Evolutionary conservation across 2,329 filamentous ascomycete genomes (phyloP), one percentile per base, ranked within the genome.

Genomic region (Hirsutella minnesotensis): DNA sequence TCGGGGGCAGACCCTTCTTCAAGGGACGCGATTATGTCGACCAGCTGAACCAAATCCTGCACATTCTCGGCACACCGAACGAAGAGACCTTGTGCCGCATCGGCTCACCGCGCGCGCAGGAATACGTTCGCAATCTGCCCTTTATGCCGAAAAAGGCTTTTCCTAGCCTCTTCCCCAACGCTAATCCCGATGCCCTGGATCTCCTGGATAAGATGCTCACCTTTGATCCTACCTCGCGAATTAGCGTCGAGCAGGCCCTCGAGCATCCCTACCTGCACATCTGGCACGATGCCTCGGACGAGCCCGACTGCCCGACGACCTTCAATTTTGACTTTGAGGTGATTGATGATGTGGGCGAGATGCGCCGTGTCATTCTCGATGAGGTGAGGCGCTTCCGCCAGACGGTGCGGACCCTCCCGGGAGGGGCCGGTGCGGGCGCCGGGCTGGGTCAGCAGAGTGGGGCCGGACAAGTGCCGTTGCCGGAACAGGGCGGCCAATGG

Each of bases 301-400:
- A 98, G 70, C 92, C 92, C 18, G 78, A 82, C 50, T 96, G 90
- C 69, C 89, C 89, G 0, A 86, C 83, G 15, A 89, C 87, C 16
- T 98, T 98, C 67, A 89, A 98, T 71, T 98, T 98, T 69, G 84
- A 90, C 61, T 98, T 98, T 58, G 92, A 98, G 63, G 81, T 95
- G n/a, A 79, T 95, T 33, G 90, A 98, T 42, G 92, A 96, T 37
- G 88, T 98, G 18, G 75, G 73, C 19, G 86, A 95, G 53, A 96
- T 98, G 89, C 86, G 92, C 60, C 81, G 82, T 65, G 94, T 95
- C 86, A 98, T 98, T 51, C 72, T 95, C 46, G 83, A 90, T n/a
- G 92, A 98, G 65, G 92, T 98, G 39, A 73, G 79, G 58, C 75
- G 80, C 51, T 98, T 98, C 79, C 79, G 92, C 49, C 72, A 77